Evolutionary conservation across 495 filamentous ascomycete genomes (phyloP), one percentile per base, ranked within the genome.

Genomic region (Talaromyces nanjingensis): DNA sequence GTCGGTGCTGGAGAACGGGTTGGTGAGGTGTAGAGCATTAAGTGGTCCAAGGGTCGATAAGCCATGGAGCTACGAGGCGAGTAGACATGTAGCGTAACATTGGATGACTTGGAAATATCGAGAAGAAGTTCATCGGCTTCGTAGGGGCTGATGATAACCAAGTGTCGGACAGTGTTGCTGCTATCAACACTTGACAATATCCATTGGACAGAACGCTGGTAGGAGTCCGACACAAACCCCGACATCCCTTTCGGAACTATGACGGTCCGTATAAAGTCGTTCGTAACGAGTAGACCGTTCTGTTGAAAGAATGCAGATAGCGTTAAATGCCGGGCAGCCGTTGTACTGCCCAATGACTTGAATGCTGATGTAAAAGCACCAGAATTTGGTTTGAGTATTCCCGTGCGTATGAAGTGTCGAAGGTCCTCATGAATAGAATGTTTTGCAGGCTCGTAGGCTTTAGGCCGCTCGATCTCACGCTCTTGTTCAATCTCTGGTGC

Each of bases 141-240:
- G 60, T 70, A 85, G 3, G 85, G 83, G 70, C 87, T 90, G 63
- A 90, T 76, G 20, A 89, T 70, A 16, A 89, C 71, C 63, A 85
- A 73, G 33, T 65, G 58, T 4, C 67, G 49, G 29, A 70, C 67
- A 6, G 42, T 62, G 16, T 63, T 60, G 24, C 27, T 47, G 16
- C 47, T 65, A 9, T 53, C 49, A 25, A 59, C n/a, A 59, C 67
- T 62, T 14, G 77, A 79, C 7, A 88, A 64, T 11, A 90, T 69
- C 85, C 86, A 91, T 33, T 86, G 78, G 1, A 88, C 84, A 0
- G 79, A 75, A 2, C 84, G 77, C 56, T 83, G 79, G 67, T 79
- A 91, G 9, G 69, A 65, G 67, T 90, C 84, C 0, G 69, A 68
- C n/a, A 65, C 25, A 37, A 69, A 65, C n/a, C 22, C 22, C n/a